These are phyloP conservation scores for Spinacia oleracea DNA, from an alignment of 179 eudicot genomes.

Conservation along the genomic window DNA sequence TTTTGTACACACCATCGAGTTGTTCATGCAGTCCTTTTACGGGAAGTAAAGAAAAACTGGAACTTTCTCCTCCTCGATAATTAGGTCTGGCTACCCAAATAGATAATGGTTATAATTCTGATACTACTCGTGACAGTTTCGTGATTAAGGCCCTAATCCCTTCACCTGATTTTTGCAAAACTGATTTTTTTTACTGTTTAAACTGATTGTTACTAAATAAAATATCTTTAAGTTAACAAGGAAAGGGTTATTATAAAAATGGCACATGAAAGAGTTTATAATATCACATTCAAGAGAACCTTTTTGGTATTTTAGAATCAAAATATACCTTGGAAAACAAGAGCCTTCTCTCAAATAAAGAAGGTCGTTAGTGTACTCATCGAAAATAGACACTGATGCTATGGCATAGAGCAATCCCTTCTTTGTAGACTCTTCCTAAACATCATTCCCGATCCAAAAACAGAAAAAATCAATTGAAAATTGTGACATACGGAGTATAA, in stretches of 20 bases:
- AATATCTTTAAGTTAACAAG: neutral
- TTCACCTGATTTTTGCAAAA: neutral
- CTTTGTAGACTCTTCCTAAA: slow-evolving; percentile 37
- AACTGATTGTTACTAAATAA: no score
- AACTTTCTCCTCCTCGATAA: slow-evolving; percentile 25
- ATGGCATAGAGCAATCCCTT: slow-evolving; percentile 38
- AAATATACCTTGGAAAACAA: slow-evolving; percentile 43
- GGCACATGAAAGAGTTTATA: neutral
- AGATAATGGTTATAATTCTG: slow-evolving; percentile 22
- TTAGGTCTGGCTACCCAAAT: slow-evolving; percentile 39
- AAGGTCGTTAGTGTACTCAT: slow-evolving; percentile 39
- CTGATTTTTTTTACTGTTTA: neutral
- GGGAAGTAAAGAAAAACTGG: slow-evolving; percentile 24
- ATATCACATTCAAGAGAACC: neutral
- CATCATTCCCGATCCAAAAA: slow-evolving; percentile 4
- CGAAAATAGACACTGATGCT: slow-evolving; percentile 38
- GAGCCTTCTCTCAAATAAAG: slow-evolving; percentile 45
- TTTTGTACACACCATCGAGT: slow-evolving; percentile 20
- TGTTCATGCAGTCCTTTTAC: slow-evolving; percentile 35
- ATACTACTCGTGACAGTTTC: neutral
- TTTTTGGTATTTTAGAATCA: neutral
- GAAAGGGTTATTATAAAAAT: neutral
- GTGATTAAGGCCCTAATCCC: neutral
- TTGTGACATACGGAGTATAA: neutral
- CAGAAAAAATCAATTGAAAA: neutral